These are phyloP conservation scores for Eremochloa ophiuroides DNA, from an alignment of 176 grass and related monocot genomes.

Conservation along the genomic window DNA sequence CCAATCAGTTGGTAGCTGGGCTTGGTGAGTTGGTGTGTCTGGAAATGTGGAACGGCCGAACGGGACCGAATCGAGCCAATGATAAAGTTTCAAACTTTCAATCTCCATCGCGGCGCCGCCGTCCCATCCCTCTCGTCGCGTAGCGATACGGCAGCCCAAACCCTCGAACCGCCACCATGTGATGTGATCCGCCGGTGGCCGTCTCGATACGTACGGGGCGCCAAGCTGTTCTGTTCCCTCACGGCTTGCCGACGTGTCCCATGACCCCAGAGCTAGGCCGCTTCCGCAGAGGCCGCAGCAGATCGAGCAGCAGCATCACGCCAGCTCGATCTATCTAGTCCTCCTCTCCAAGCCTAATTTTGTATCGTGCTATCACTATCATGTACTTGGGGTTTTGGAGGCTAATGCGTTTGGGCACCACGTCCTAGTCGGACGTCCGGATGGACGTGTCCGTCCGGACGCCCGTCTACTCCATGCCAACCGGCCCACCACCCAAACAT, in stretches of 20 bases:
- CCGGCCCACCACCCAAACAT: too few relatives aligned
- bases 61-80: neutral
- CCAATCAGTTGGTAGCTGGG: too few relatives aligned
- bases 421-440: too few relatives aligned
- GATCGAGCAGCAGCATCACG: too few relatives aligned
- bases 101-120: conserved; percentile 6
- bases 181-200: conserved; percentile 37
- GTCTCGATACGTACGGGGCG: conserved; percentile 37
- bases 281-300: neutral
- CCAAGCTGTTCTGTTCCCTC: conserved; percentile 34
- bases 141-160: conserved; percentile 9
- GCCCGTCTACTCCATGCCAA: too few relatives aligned
- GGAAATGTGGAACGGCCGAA: too few relatives aligned
- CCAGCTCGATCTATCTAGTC: neutral
- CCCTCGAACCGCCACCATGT: conserved; percentile 18
- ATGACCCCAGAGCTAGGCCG: neutral
- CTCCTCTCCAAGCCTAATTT: neutral
- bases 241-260: conserved; percentile 18
- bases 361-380: too few relatives aligned
- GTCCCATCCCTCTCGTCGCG: neutral
- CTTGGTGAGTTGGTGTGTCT: too few relatives aligned
- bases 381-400: too few relatives aligned
- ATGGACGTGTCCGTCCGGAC: too few relatives aligned
- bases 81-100: too few relatives aligned
- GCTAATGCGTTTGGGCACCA: too few relatives aligned